Evolutionary conservation across 768 basidiomycete genomes (phyloP).

Genomic region (Mycena capillaripes): DNA sequence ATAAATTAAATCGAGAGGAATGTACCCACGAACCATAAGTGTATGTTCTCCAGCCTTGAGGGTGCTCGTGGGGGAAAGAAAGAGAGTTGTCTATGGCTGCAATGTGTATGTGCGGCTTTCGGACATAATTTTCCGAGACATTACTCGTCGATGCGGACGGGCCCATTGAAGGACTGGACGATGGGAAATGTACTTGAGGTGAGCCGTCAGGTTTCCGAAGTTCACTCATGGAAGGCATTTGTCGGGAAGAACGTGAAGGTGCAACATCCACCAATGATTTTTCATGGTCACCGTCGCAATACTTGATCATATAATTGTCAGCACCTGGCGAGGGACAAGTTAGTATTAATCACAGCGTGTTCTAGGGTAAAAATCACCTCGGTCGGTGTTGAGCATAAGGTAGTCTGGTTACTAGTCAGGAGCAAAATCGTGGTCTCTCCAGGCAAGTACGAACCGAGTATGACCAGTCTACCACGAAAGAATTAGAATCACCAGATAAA

Average conservation of each 20-base stretch:
- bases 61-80: constrained; percentile 93
- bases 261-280: constrained; percentile 85
- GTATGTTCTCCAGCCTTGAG: constrained; percentile 82
- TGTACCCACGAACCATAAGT: constrained; percentile 70
- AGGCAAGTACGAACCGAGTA: constrained; percentile 70
- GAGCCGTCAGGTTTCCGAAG: constrained; percentile 64
- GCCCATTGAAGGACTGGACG: constrained; percentile 51
- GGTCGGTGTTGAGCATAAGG: constrained; percentile 93
- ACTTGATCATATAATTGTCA: constrained; percentile 95
- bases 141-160: constrained; percentile 42
- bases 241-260: constrained; percentile 75
- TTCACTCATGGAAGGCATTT: constrained; percentile 84
- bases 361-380: constrained; percentile 52
- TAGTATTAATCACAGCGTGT: not conserved
- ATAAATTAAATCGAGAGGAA: not conserved
- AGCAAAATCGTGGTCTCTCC: not conserved
- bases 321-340: constrained; percentile 47
- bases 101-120: constrained; percentile 87
- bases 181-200: constrained; percentile 56
- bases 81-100: constrained; percentile 89
- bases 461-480: constrained; percentile 73
- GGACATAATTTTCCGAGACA: constrained; percentile 59
- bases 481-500: constrained; percentile 3
- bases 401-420: constrained; percentile 67
- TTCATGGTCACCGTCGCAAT: constrained; percentile 86